phyloP scores from a whole-genome alignment of 2,329 filamentous ascomycete species.

The Nemania sp. region DNA sequence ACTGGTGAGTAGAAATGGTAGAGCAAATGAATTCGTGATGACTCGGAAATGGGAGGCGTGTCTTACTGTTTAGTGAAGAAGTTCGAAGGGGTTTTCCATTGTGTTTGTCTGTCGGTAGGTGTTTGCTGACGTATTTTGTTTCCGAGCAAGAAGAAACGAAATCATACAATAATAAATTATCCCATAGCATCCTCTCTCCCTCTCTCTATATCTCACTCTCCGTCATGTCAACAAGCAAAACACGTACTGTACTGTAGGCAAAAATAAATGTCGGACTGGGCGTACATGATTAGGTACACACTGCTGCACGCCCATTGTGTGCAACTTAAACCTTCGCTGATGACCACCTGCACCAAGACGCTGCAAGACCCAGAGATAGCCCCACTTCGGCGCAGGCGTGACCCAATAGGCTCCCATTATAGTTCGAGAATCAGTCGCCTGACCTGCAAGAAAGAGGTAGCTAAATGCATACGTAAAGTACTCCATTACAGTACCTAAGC shows the following conservation, averaged over 20 bases:
- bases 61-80: not conserved
- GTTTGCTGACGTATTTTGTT: not conserved
- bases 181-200: not conserved
- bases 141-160: not conserved
- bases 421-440: conserved; percentile 40
- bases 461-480: conserved; percentile 33
- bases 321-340: conserved; percentile 33
- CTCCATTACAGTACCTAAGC: conserved; percentile 20
- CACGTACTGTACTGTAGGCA: not conserved
- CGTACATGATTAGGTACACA: conserved; percentile 29
- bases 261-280: conserved; percentile 25
- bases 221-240: not conserved
- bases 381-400: conserved; percentile 38
- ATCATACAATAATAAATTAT: not conserved
- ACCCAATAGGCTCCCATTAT: conserved; percentile 33
- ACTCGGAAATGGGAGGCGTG: conserved; percentile 7
- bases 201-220: not conserved
- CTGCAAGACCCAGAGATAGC: conserved; percentile 35
- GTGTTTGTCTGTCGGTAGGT: not conserved
- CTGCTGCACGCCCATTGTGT: conserved; percentile 32
- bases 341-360: conserved; percentile 37
- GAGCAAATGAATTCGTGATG: conserved; percentile 9
- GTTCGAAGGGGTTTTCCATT: too few relatives aligned
- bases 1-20: not conserved
- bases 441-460: conserved; percentile 43